A percentile compares a stretch with the other conserved stretches of the same genome.
Evolutionary conservation across 495 filamentous ascomycete species (phyloP).

Genomic region (Pseudevernia furfuracea): DNA sequence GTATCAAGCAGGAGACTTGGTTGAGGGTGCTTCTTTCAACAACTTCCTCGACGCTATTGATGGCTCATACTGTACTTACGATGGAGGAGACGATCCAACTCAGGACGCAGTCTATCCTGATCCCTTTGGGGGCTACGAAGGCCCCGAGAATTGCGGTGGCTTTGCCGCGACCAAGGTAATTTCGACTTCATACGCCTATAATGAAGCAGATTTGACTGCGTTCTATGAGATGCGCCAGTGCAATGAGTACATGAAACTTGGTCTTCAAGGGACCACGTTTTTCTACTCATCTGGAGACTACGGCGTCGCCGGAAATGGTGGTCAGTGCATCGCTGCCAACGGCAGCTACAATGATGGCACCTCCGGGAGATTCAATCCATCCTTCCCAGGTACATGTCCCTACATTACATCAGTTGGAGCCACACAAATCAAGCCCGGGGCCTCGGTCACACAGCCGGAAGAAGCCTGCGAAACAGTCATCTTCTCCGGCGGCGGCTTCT

Average conservation of each 20-base stretch:
- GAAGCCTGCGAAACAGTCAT: slow-evolving; percentile 40
- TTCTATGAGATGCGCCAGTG: slow-evolving; percentile 50
- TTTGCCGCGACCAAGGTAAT: slow-evolving; percentile 54
- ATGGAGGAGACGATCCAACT: slow-evolving; percentile 40
- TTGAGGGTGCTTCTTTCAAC: slow-evolving; percentile 42
- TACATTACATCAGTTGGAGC: slow-evolving; percentile 46
- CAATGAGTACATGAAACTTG: slow-evolving; percentile 58
- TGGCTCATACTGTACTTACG: slow-evolving; percentile 47
- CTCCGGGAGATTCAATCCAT: slow-evolving; percentile 37
- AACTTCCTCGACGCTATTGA: slow-evolving; percentile 56
- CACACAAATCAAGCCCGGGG: slow-evolving; percentile 37
- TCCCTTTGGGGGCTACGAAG: slow-evolving; percentile 47
- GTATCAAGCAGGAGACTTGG: slow-evolving; percentile 52
- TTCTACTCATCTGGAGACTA: slow-evolving; percentile 55
- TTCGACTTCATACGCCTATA: slow-evolving; percentile 50
- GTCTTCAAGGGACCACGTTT: slow-evolving; percentile 53
- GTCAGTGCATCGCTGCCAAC: slow-evolving; percentile 30
- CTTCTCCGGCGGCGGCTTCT: slow-evolving; percentile 59
- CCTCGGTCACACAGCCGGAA: slow-evolving; percentile 33
- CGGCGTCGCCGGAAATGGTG: slow-evolving; percentile 45
- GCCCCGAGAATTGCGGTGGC: slow-evolving; percentile 52
- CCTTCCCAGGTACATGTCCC: slow-evolving; percentile 47
- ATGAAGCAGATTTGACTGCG: slow-evolving; percentile 45
- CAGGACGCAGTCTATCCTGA: slow-evolving; percentile 45
- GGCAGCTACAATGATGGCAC: slow-evolving; percentile 35